Base-by-base conservation (phyloP, 2,329 filamentous ascomycete species). In the Cordyceps farinosa region DNA sequence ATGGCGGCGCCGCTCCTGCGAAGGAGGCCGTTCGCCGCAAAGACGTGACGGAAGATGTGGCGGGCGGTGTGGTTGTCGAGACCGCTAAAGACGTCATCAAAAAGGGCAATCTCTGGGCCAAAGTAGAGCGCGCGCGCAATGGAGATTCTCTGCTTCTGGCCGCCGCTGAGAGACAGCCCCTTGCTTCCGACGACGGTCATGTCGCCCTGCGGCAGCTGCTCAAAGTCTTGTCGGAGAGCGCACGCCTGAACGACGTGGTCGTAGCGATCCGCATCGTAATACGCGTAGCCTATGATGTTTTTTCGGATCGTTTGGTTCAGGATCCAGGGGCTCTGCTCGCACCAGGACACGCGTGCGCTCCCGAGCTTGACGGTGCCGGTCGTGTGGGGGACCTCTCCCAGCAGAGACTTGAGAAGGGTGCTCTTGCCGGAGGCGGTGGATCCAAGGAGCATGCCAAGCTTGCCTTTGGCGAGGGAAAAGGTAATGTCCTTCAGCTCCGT, bases 381-480 rank as follows among this genome's bases (percentile, higher is more conserved):
- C 2, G 58, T 60, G 3, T 65, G 44, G 2, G 70, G 65, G 0
- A 72, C 65, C 52, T 76, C 75, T 13, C 75, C 74, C 0, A 78
- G 68, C 0, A 82, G 67, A 0, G 73, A 74, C 58, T 77, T 77
- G 65, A 78, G 74, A 0, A 60, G 57, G 4, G 57, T 60, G 17
- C 47, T 52, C 36, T 60, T 60, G 3, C 57, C 57, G 10, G 75
- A 77, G 1, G 75, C 80, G 4, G 81, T 70, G 1, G 79, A 78
- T 0, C 79, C 79, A 10, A 79, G 69, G 0, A 82, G 66, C 4
- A 81, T 71, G 9, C 72, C 77, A 9, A 82, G 70, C 4, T 73
- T 67, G 3, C 67, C 70, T 0, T 64, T 60, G 2, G 67, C 65
- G 3, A 81, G 64, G 0, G 65, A 67, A 3, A 81, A 68, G n/a